Percentiles rank a stretch among this genome's conserved stretches.
These are phyloP conservation scores for Diplodia intermedia DNA, from an alignment of 2,329 filamentous ascomycete genomes.

Conservation along the genomic window DNA sequence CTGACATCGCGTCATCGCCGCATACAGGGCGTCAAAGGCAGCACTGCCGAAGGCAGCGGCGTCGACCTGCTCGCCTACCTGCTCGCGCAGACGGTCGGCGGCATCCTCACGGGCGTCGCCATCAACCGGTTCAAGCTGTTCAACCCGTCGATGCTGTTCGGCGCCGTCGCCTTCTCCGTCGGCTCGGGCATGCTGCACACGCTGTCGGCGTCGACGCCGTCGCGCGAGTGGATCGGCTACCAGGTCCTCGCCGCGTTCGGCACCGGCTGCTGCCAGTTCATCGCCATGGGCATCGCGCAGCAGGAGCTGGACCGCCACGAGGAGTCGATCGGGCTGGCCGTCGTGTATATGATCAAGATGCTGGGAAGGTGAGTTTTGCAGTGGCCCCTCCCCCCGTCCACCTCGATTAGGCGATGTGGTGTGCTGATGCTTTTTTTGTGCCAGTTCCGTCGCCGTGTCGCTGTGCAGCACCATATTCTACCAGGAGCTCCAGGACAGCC, in stretches of 20 bases:
- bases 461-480: conserved; percentile 13
- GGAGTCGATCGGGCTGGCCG: conserved; percentile 8
- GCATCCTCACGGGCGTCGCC: conserved; percentile 8
- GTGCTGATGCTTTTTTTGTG: neutral
- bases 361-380: conserved; percentile 8
- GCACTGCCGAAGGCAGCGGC: conserved; percentile 12
- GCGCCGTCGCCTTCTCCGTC: conserved; percentile 2
- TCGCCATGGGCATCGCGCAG: conserved; percentile 15
- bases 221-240: neutral
- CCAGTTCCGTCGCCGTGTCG: conserved; percentile 9
- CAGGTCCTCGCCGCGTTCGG: neutral
- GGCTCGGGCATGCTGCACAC: neutral
- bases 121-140: conserved; percentile 11
- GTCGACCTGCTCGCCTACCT: conserved; percentile 6
- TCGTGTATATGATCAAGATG: conserved; percentile 20
- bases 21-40: conserved; percentile 10
- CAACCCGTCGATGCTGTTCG: conserved; percentile 11
- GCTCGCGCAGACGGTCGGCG: conserved; percentile 3
- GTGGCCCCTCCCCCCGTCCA: too few relatives aligned
- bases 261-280: conserved; percentile 17
- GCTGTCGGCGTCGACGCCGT: neutral
- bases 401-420: too few relatives aligned
- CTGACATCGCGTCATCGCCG: neutral
- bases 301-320: conserved; percentile 8
- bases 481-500: conserved; percentile 5